phyloP scores from a whole-genome alignment of 2,329 filamentous ascomycete genomes.

The Talaromyces sp. region DNA sequence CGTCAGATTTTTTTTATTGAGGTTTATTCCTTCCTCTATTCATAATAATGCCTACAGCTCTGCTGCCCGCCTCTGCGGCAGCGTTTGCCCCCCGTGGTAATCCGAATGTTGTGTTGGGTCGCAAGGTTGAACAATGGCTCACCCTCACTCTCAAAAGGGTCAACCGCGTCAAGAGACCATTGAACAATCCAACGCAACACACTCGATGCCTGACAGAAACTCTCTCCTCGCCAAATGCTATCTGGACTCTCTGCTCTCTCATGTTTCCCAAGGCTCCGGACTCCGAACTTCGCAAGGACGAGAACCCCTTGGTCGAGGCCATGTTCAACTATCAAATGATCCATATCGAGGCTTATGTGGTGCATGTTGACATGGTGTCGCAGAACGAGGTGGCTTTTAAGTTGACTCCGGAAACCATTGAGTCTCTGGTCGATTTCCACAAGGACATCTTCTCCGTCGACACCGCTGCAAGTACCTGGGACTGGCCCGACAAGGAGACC shows the following conservation, averaged over 20 bases:
- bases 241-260: constrained; percentile 89
- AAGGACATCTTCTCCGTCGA: constrained; percentile 92
- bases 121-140: constrained; percentile 92
- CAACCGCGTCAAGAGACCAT: constrained; percentile 90
- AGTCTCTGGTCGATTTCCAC: constrained; percentile 89
- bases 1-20: constrained; percentile 30
- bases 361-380: constrained; percentile 98
- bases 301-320: constrained; percentile 76
- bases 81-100: constrained; percentile 92
- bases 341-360: constrained; percentile 93
- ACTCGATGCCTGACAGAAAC: constrained; percentile 93
- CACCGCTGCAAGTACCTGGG: constrained; percentile 79
- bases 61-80: constrained; percentile 90
- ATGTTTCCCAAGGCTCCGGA: constrained; percentile 90
- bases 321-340: constrained; percentile 90
- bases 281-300: constrained; percentile 73
- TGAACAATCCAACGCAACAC: constrained; percentile 96
- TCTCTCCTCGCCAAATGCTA: constrained; percentile 79
- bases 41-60: constrained; percentile 76
- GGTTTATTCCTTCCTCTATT: constrained; percentile 15
- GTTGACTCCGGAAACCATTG: constrained; percentile 90
- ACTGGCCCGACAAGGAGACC: constrained; percentile 94
- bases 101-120: constrained; percentile 88
- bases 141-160: constrained; percentile 95
- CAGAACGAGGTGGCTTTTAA: constrained; percentile 98